Percentiles rank a stretch among this genome's conserved stretches.
Conservation (phyloP, 2,329 filamentous ascomycete genomes). For the Colletotrichum euphorbiae region DNA sequence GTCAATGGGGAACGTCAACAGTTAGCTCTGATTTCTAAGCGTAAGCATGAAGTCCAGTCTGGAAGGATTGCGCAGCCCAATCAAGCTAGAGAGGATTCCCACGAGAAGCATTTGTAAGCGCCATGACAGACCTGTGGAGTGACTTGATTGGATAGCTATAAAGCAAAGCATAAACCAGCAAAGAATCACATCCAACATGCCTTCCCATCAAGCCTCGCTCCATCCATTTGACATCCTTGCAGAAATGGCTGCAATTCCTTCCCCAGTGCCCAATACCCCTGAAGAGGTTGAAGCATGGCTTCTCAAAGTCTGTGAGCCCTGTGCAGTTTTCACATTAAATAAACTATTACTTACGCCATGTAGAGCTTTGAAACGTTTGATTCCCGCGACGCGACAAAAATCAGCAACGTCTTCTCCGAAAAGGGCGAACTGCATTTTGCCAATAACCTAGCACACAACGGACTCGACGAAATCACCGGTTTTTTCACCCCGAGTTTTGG, state of each 20-base stretch:
- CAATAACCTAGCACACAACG: not conserved
- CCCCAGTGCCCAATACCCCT: not conserved
- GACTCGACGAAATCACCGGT: constrained; percentile 8
- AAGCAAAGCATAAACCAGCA: not conserved
- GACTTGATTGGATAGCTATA: not conserved
- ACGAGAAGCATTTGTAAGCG: not conserved
- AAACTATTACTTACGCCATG: not conserved
- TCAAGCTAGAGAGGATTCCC: not conserved
- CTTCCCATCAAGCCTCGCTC: too few relatives aligned
- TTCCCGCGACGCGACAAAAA: not conserved
- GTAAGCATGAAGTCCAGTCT: not conserved
- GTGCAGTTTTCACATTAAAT: not conserved
- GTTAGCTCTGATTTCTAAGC: not conserved
- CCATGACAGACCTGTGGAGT: not conserved
- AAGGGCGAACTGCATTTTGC: constrained; percentile 5
- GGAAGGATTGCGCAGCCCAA: not conserved
- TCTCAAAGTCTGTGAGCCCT: not conserved
- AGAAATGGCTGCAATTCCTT: not conserved
- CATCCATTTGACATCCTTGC: too few relatives aligned
- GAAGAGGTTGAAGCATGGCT: constrained; percentile 5
- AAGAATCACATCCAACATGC: too few relatives aligned
- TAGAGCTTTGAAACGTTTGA: not conserved
- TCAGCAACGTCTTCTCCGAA: constrained; percentile 11
- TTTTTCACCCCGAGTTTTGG: not conserved
- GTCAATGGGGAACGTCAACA: not conserved